A percentile compares a stretch with the other conserved stretches of the same genome.
phyloP scores from a whole-genome alignment of 2,329 filamentous ascomycete genomes.

The Sclerotinia minor region DNA sequence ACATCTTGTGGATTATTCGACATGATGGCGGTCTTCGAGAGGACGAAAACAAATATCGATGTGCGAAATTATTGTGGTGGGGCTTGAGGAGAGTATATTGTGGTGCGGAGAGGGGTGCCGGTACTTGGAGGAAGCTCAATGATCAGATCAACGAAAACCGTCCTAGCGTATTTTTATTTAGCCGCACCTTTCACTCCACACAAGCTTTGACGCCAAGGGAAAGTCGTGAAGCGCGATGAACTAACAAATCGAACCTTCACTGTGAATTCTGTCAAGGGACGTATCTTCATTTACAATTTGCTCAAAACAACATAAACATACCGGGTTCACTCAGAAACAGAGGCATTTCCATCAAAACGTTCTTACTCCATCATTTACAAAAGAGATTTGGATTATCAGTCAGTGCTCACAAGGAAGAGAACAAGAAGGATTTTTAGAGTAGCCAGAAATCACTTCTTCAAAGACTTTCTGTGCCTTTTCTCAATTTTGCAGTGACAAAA shows the following conservation, averaged over 20 bases:
- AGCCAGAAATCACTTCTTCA: conserved; percentile 41
- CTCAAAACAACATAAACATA: conserved; percentile 7
- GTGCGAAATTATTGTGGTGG: conserved; percentile 13
- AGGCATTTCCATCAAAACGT: neutral
- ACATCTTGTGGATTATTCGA: conserved; percentile 61
- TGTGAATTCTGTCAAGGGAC: neutral
- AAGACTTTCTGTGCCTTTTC: conserved; percentile 43
- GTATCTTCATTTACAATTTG: neutral
- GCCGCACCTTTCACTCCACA: conserved; percentile 23
- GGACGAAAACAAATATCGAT: neutral
- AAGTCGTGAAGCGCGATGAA: conserved; percentile 21
- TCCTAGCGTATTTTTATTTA: conserved; percentile 24
- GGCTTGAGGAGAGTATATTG: neutral
- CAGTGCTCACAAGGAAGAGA: conserved; percentile 17
- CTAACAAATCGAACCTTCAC: neutral
- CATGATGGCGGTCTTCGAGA: conserved; percentile 34
- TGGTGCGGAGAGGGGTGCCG: neutral
- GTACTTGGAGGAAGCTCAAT: conserved; percentile 14
- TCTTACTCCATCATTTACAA: neutral
- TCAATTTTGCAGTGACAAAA: conserved; percentile 26
- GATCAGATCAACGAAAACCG: conserved; percentile 21
- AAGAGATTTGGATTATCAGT: conserved; percentile 21
- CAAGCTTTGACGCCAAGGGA: conserved; percentile 23
- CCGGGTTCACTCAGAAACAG: conserved; percentile 1
- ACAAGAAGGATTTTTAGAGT: conserved; percentile 37